These are phyloP conservation scores for Excoecaria agallocha DNA, from an alignment of 345 rosid species.

Conservation along the genomic window DNA sequence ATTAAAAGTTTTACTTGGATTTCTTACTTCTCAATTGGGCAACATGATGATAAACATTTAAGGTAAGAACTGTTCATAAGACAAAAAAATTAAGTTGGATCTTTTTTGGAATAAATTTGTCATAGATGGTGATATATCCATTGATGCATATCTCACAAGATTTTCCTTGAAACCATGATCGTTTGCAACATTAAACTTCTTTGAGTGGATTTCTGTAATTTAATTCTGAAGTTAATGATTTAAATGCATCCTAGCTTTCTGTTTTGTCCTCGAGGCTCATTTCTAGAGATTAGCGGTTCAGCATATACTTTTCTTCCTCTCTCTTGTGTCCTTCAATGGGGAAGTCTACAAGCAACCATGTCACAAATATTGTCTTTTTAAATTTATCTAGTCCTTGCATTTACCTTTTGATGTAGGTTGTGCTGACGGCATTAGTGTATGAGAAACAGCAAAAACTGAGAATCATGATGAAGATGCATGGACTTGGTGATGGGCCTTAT, in stretches of 20 bases:
- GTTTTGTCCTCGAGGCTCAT: background rate
- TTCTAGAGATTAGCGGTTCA: background rate
- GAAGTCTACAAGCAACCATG: background rate
- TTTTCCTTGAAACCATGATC: background rate
- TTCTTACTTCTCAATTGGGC: background rate
- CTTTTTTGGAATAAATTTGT: background rate
- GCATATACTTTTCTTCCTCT: background rate
- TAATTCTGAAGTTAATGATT: background rate
- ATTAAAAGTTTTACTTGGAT: background rate
- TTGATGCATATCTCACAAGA: background rate
- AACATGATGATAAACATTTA: background rate
- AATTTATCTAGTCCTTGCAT: background rate
- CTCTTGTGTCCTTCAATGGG: too few relatives aligned
- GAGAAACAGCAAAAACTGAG: slow-evolving; percentile 79
- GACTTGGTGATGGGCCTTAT: slow-evolving; percentile 92
- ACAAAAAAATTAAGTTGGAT: background rate
- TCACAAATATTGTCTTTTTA: too few relatives aligned
- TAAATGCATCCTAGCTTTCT: background rate
- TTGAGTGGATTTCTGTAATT: background rate
- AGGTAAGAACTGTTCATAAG: background rate
- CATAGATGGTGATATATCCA: background rate
- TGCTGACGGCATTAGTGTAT: slow-evolving; percentile 63
- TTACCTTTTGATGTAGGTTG: slow-evolving; percentile 48
- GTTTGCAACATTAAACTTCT: background rate
- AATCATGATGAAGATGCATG: slow-evolving; percentile 98